A percentile compares a stretch with the other conserved stretches of the same genome.
phyloP scores from a whole-genome alignment of 2,329 filamentous ascomycete species.

The Aschersonia sp. region DNA sequence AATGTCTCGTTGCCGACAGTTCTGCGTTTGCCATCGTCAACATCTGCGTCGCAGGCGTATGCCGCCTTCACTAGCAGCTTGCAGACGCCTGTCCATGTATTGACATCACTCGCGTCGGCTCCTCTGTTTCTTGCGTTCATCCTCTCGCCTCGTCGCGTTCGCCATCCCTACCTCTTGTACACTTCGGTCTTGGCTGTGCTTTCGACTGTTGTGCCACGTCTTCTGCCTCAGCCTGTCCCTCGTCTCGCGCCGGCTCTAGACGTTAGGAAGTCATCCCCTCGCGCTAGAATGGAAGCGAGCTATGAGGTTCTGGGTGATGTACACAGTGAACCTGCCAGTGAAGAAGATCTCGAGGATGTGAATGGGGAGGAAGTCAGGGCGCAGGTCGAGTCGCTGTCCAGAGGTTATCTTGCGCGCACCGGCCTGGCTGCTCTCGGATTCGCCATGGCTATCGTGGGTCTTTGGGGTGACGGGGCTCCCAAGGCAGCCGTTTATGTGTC shows the following conservation, averaged over 20 bases:
- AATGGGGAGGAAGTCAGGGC: constrained; percentile 50
- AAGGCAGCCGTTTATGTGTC: constrained; percentile 18
- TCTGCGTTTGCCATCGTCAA: constrained; percentile 64
- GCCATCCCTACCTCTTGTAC: constrained; percentile 87
- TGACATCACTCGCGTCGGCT: constrained; percentile 54
- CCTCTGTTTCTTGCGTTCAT: constrained; percentile 66
- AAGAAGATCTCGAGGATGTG: constrained; percentile 35
- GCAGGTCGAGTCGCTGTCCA: constrained; percentile 39
- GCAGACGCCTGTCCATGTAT: constrained; percentile 48
- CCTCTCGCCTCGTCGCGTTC: constrained; percentile 57
- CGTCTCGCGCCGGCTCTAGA: constrained; percentile 12
- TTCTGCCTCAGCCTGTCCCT: constrained; percentile 24
- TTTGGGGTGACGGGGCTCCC: constrained; percentile 48
- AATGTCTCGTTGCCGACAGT: constrained; percentile 68
- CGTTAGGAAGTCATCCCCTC: constrained; percentile 14
- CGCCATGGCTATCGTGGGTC: constrained; percentile 45
- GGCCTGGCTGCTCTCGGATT: constrained; percentile 41
- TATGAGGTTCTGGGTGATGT: constrained; percentile 52
- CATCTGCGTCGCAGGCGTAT: constrained; percentile 56
- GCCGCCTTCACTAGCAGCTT: constrained; percentile 49
- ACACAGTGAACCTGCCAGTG: constrained; percentile 32
- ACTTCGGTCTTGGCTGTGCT: constrained; percentile 55
- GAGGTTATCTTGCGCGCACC: constrained; percentile 39
- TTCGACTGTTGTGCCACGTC: constrained; percentile 37
- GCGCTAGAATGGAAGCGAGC: constrained; percentile 49